These are phyloP conservation scores for Colletotrichum tropicicola DNA, from an alignment of 2,329 filamentous ascomycete species.

Conservation along the genomic window DNA sequence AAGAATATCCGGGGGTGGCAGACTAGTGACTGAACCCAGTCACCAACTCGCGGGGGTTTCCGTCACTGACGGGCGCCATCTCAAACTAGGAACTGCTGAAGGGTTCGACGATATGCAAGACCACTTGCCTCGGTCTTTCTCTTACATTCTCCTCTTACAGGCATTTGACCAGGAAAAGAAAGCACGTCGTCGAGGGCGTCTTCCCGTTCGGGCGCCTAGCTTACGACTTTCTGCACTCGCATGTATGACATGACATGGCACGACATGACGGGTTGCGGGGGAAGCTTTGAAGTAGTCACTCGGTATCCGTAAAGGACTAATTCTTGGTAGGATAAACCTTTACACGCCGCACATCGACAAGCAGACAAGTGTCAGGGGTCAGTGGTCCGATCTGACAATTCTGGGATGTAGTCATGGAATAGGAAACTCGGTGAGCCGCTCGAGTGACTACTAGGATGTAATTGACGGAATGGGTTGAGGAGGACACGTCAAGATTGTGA, in stretches of 20 bases:
- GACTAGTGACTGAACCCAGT: slow-evolving; percentile 1
- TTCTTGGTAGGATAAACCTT: too few relatives aligned
- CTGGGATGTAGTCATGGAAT: background rate
- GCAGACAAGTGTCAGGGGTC: background rate
- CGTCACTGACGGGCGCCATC: background rate
- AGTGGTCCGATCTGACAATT: background rate
- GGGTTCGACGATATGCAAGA: background rate
- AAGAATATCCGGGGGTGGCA: slow-evolving; percentile 4
- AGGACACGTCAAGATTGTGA: too few relatives aligned
- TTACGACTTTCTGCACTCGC: background rate
- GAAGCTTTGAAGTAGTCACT: too few relatives aligned
- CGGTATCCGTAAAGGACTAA: too few relatives aligned
- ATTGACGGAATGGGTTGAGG: background rate
- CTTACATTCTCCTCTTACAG: background rate
- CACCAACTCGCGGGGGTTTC: background rate
- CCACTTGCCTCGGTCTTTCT: background rate
- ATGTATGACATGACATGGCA: slow-evolving; percentile 9
- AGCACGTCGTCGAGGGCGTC: background rate
- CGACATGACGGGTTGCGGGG: background rate
- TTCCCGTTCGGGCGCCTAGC: slow-evolving; percentile 5
- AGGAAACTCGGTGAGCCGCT: background rate
- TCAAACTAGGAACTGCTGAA: background rate
- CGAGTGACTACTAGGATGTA: background rate
- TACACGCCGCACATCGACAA: too few relatives aligned
- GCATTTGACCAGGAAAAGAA: background rate